These are phyloP conservation scores for Aspergillus intermedius DNA, from an alignment of 2,329 filamentous ascomycete genomes.

Conservation along the genomic window DNA sequence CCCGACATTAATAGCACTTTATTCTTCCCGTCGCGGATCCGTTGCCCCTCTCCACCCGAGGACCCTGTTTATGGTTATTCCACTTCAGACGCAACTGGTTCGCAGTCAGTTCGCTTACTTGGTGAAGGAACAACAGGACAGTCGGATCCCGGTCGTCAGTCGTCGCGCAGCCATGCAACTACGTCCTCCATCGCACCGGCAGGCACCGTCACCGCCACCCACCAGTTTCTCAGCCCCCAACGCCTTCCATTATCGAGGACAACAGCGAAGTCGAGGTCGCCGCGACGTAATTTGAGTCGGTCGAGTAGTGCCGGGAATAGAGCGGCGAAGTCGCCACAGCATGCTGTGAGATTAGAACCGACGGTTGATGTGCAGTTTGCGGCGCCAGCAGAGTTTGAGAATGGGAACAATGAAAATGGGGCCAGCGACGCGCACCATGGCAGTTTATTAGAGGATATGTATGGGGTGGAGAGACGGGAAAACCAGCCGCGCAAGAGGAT, in stretches of 20 bases:
- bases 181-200: constrained; percentile 15
- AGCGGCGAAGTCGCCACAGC: constrained; percentile 4
- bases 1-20: constrained; percentile 8
- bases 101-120: constrained; percentile 15
- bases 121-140: constrained; percentile 15
- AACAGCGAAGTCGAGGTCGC: constrained; percentile 9
- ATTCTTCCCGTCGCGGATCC: constrained; percentile 8
- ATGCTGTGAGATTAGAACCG: constrained; percentile 6
- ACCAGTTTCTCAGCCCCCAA: constrained; percentile 16
- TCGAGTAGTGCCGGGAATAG: constrained; percentile 6
- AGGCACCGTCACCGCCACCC: constrained; percentile 19
- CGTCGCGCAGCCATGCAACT: constrained; percentile 6
- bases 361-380: constrained; percentile 25
- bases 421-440: constrained; percentile 20
- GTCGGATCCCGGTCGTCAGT: constrained; percentile 9
- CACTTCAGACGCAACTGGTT: constrained; percentile 6
- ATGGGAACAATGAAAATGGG: constrained; percentile 23
- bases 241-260: constrained; percentile 7
- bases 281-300: constrained; percentile 8
- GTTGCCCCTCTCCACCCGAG: constrained; percentile 9
- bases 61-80: constrained; percentile 10
- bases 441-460: constrained; percentile 64
- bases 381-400: constrained; percentile 19
- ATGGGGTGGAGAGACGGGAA: constrained; percentile 64
- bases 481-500: constrained; percentile 58